A percentile compares a stretch with the other conserved stretches of the same genome.
These are phyloP conservation scores for Allium cepa DNA, from an alignment of 106 monocot species.

Conservation along the genomic window DNA sequence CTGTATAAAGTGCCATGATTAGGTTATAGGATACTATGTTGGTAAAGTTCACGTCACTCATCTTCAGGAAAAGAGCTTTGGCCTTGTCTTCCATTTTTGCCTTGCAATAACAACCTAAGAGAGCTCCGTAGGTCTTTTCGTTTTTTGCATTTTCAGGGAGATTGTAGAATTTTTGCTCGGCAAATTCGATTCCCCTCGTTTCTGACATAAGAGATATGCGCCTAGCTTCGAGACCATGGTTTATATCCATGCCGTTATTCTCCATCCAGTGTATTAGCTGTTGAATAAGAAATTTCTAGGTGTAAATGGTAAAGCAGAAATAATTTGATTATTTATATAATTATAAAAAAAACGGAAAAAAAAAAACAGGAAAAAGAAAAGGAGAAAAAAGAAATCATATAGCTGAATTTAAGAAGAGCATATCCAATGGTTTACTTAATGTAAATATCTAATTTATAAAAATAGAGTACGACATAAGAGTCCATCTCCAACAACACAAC, in stretches of 20 bases:
- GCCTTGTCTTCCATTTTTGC: conserved; percentile 24
- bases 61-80: conserved; percentile 17
- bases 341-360: no score
- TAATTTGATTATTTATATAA: no score
- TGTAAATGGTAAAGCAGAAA: no score
- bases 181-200: not conserved
- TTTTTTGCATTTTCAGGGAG: not conserved
- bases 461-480: no score
- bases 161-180: not conserved
- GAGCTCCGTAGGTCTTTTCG: not conserved
- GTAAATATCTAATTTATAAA: no score
- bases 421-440: no score
- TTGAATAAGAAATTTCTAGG: not conserved
- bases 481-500: no score
- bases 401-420: no score
- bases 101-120: conserved; percentile 12
- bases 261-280: not conserved
- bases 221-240: not conserved
- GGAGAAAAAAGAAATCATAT: no score
- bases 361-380: no score
- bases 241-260: not conserved
- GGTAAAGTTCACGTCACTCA: conserved; percentile 26
- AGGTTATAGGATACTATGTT: conserved; percentile 29
- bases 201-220: not conserved
- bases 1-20: conserved; percentile 23